Evolutionary conservation across 768 basidiomycete species (phyloP).

Genomic region (Cystofilobasidium bisporidii): DNA sequence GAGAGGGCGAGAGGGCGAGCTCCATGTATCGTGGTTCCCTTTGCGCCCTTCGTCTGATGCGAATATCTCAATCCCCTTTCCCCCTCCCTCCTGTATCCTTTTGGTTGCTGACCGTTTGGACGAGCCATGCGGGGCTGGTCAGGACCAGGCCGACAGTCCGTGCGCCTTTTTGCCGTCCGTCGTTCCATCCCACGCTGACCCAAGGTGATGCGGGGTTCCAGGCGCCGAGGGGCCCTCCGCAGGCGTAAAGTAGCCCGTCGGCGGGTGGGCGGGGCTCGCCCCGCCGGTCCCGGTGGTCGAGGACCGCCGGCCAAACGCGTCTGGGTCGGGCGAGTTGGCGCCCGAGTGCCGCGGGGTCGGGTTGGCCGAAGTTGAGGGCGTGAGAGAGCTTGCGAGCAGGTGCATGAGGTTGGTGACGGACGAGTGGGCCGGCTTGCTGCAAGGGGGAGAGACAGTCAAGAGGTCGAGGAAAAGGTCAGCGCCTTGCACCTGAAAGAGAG

Average conservation of each 20-base stretch:
- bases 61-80: too few relatives aligned
- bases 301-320: not conserved
- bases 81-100: too few relatives aligned
- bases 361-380: not conserved
- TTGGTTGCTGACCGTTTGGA: too few relatives aligned
- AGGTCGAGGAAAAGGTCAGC: not conserved
- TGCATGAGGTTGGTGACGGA: conserved; percentile 20
- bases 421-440: conserved; percentile 5
- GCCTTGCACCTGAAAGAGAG: not conserved
- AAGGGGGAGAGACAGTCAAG: not conserved
- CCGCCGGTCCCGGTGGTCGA: not conserved
- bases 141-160: too few relatives aligned
- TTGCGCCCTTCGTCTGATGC: too few relatives aligned
- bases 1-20: too few relatives aligned
- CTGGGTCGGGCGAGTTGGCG: conserved; percentile 1
- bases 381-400: conserved; percentile 12
- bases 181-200: not conserved
- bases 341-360: not conserved
- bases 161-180: not conserved
- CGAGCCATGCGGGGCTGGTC: too few relatives aligned
- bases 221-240: not conserved
- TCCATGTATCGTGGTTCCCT: too few relatives aligned
- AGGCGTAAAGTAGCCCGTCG: not conserved
- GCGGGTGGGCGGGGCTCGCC: not conserved
- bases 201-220: not conserved